These are phyloP conservation scores for Acorus gramineus DNA, from an alignment of 106 monocot species.

Conservation along the genomic window DNA sequence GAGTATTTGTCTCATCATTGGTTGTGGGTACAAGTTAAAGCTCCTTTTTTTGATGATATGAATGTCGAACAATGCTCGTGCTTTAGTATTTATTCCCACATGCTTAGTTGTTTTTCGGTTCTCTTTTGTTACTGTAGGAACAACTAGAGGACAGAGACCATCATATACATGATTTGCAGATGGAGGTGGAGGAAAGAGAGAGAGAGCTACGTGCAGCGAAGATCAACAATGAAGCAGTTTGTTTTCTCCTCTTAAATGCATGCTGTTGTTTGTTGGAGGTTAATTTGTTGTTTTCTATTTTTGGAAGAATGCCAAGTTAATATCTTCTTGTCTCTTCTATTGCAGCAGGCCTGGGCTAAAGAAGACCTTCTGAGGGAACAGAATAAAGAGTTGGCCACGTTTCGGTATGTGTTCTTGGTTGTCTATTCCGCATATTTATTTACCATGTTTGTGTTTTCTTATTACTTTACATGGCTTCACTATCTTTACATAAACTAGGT, in stretches of 20 bases:
- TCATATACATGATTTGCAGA: conserved; percentile 50
- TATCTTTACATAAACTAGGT: too few species aligned
- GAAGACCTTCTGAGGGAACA: conserved; percentile 79
- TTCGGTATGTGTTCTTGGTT: conserved; percentile 29
- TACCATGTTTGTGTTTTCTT: not conserved
- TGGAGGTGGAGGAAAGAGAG: conserved; percentile 72
- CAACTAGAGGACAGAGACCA: conserved; percentile 70
- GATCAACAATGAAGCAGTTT: conserved; percentile 84
- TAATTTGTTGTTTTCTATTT: not conserved
- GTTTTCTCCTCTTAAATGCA: conserved; percentile 11
- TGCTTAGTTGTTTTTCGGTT: not conserved
- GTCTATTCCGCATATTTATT: not conserved
- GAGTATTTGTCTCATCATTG: too few species aligned
- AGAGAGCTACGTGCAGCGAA: conserved; percentile 67
- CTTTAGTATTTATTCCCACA: not conserved
- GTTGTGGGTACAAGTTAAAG: not conserved
- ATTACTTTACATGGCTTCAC: not conserved
- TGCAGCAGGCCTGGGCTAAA: conserved; percentile 72
- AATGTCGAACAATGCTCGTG: not conserved
- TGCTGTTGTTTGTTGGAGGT: conserved; percentile 4
- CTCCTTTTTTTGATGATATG: not conserved
- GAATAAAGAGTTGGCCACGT: conserved; percentile 62
- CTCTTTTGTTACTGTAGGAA: conserved; percentile 43
- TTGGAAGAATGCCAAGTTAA: not conserved
- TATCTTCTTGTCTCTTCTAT: conserved; percentile 5